Conservation (phyloP, 129 eudicot genomes). For the Ambrosia trifida region DNA sequence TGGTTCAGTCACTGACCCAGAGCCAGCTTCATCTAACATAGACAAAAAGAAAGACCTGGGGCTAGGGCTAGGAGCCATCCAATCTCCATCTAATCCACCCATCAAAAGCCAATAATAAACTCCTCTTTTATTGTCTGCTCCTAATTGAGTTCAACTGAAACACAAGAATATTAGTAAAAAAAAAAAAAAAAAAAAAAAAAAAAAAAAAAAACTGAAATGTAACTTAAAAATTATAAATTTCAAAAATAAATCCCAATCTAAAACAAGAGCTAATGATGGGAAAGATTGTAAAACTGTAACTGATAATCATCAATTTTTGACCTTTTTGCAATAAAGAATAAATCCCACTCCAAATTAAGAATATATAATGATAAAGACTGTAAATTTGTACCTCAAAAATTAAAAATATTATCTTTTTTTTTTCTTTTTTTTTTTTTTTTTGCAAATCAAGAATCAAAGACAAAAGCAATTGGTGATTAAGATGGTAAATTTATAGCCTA, state of each 20-base stretch:
- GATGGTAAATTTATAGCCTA: neutral
- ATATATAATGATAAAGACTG: neutral
- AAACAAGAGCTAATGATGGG: neutral
- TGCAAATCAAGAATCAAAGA: neutral
- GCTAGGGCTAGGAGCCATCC: constrained; percentile 62
- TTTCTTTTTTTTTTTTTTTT: neutral
- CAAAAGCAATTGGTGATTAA: neutral
- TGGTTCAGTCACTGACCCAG: constrained; percentile 31
- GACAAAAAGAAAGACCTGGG: constrained; percentile 44
- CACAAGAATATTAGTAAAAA: neutral
- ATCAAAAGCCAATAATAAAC: constrained; percentile 16
- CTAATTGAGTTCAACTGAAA: constrained; percentile 8
- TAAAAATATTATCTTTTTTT: neutral
- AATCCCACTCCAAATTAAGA: neutral
- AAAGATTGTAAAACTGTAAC: neutral
- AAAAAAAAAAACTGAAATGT: too few species aligned
- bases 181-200: too few species aligned
- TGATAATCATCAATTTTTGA: neutral
- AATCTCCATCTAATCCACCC: constrained; percentile 74
- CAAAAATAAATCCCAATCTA: too few species aligned
- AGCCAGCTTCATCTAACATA: constrained; percentile 38
- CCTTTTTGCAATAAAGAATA: neutral
- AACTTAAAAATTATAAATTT: too few species aligned
- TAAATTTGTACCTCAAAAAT: neutral
- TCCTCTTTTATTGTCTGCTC: neutral